A percentile compares a stretch with the other conserved stretches of the same genome.
phyloP scores from a whole-genome alignment of 495 filamentous ascomycete genomes.

The Lineolata rhizophorae region DNA sequence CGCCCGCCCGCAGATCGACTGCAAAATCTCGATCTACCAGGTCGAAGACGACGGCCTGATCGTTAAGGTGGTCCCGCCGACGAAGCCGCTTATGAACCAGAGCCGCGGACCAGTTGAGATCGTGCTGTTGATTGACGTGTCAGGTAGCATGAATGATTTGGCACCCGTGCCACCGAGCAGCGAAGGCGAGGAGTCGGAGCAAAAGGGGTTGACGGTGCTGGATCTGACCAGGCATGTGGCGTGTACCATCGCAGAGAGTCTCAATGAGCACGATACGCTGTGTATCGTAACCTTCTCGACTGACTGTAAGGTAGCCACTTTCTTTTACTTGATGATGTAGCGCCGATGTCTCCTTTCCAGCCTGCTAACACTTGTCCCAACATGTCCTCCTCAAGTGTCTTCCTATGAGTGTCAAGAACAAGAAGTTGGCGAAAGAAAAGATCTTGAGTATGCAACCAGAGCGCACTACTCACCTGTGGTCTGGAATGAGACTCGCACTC shows the following conservation, averaged over 20 bases:
- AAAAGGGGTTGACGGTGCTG: slow-evolving; percentile 2
- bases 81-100: no score
- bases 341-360: no score
- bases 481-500: neutral
- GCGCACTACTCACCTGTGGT: slow-evolving; percentile 2
- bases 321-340: no score
- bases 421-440: slow-evolving; percentile 1
- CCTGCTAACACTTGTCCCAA: no score
- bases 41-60: no score
- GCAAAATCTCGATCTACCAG: no score
- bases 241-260: slow-evolving; percentile 1
- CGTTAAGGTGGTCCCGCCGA: no score
- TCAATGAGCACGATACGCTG: slow-evolving; percentile 1
- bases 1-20: no score
- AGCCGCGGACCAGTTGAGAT: slow-evolving; percentile 1
- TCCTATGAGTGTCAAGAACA: slow-evolving; percentile 1
- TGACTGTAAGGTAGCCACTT: neutral
- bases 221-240: slow-evolving; percentile 3
- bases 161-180: neutral
- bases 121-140: slow-evolving; percentile 3
- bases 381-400: neutral
- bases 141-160: slow-evolving; percentile 2
- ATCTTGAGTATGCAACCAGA: neutral
- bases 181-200: neutral
- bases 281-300: slow-evolving; percentile 1